Evolutionary conservation across 2,329 filamentous ascomycete species (phyloP).

Genomic region (Aspergillus fischeri): DNA sequence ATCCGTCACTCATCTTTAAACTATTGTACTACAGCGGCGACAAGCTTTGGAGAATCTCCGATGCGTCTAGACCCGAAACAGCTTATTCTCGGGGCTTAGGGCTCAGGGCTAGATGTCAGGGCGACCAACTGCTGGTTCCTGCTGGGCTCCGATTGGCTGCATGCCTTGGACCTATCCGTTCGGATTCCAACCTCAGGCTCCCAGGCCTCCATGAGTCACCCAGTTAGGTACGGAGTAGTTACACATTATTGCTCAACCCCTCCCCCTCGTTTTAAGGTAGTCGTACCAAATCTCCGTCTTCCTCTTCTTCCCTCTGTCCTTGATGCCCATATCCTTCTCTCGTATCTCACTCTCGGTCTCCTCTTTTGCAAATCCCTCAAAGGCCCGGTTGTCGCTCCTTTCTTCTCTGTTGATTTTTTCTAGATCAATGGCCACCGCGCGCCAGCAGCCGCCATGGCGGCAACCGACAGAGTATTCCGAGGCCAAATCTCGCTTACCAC

Average conservation of each 20-base stretch:
- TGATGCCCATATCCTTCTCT: constrained; percentile 21
- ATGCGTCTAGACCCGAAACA: not conserved
- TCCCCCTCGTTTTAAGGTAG: constrained; percentile 4
- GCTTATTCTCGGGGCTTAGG: constrained; percentile 18
- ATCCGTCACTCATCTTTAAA: constrained; percentile 5
- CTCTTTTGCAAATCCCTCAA: constrained; percentile 10
- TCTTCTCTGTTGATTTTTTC: constrained; percentile 13
- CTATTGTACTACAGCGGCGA: not conserved
- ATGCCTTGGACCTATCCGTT: not conserved
- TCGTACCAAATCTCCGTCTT: constrained; percentile 6
- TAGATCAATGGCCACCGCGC: constrained; percentile 24
- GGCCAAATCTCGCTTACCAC: constrained; percentile 39
- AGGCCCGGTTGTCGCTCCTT: constrained; percentile 11
- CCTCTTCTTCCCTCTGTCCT: constrained; percentile 15
- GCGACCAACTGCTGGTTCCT: not conserved
- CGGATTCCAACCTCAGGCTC: not conserved
- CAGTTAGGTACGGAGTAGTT: constrained; percentile 7
- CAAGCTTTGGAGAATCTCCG: constrained; percentile 12
- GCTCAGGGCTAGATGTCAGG: constrained; percentile 15
- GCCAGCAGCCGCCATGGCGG: constrained; percentile 45
- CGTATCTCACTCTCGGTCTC: constrained; percentile 11
- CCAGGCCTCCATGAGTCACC: constrained; percentile 3
- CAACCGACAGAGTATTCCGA: constrained; percentile 33
- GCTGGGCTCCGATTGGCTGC: constrained; percentile 3
- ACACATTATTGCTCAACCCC: constrained; percentile 13